Percentiles rank a stretch among this genome's conserved stretches.
Evolutionary conservation across 1,284 basidiomycete genomes (phyloP).

Genomic region (Fomitiporia mediterranea): DNA sequence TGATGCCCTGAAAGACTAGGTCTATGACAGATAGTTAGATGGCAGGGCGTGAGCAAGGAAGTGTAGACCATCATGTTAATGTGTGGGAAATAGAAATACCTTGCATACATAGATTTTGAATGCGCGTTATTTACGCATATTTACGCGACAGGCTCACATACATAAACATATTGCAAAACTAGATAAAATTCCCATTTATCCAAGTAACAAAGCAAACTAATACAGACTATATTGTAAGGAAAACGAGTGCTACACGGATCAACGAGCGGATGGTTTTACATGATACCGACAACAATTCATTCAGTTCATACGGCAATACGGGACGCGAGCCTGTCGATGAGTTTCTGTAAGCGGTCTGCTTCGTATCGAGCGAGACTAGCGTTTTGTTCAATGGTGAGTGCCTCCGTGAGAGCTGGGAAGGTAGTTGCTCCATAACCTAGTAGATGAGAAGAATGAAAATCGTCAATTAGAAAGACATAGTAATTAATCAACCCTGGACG

Average conservation of each 20-base stretch:
- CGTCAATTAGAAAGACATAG: conserved; percentile 4
- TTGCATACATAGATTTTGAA: too few species aligned
- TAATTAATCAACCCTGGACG: conserved; percentile 24
- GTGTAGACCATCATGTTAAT: too few species aligned
- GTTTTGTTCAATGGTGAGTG: conserved; percentile 68
- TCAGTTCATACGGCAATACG: not conserved
- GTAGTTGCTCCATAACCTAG: conserved; percentile 84
- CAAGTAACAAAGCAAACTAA: not conserved
- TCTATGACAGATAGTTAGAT: not conserved
- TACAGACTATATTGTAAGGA: not conserved
- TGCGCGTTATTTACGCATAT: not conserved
- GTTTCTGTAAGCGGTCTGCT: conserved; percentile 51
- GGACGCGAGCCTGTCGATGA: conserved; percentile 51
- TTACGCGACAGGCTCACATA: not conserved
- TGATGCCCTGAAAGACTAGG: not conserved
- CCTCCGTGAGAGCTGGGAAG: conserved; percentile 80
- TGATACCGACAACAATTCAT: not conserved
- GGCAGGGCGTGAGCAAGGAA: not conserved
- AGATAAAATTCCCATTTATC: too few species aligned
- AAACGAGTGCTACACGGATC: not conserved
- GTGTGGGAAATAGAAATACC: not conserved
- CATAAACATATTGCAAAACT: not conserved
- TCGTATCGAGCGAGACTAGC: conserved; percentile 58
- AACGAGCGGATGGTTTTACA: not conserved
- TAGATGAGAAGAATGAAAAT: not conserved